Percentiles rank a stretch among this genome's conserved stretches.
These are phyloP conservation scores for Coemansia sp. DNA, from an alignment of 192 early-diverging fungal species.

Conservation along the genomic window DNA sequence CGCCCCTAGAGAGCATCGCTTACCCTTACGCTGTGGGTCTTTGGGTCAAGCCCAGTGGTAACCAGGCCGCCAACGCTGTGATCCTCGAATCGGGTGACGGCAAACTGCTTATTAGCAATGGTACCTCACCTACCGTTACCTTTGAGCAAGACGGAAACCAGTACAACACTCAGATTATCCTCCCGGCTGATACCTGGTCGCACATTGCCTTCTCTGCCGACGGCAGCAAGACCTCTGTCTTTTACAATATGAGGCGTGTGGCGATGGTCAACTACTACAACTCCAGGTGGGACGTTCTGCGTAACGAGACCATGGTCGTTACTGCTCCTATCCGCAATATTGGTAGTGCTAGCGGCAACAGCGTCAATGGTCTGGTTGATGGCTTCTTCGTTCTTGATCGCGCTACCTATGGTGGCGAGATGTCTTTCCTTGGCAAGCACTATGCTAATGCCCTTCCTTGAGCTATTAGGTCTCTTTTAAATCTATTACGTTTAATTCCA, in stretches of 20 bases:
- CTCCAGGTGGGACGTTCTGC: constrained; percentile 39
- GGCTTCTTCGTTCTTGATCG: constrained; percentile 46
- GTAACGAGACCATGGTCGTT: constrained; percentile 40
- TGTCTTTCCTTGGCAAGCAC: constrained; percentile 48
- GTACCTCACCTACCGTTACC: constrained; percentile 25
- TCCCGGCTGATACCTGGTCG: constrained; percentile 38
- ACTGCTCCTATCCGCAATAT: constrained; percentile 38
- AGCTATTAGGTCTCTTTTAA: background rate
- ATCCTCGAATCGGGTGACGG: constrained; percentile 46
- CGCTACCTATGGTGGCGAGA: constrained; percentile 33
- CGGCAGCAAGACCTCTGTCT: constrained; percentile 32
- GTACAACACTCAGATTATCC: constrained; percentile 40
- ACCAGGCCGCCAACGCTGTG: constrained; percentile 36
- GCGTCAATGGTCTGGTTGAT: constrained; percentile 37
- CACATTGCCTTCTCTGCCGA: constrained; percentile 48
- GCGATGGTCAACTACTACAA: constrained; percentile 47
- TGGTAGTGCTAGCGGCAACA: constrained; percentile 42
- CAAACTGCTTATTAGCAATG: constrained; percentile 43
- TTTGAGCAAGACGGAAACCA: constrained; percentile 50
- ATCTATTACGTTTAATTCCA: background rate
- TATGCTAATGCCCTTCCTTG: constrained; percentile 42
- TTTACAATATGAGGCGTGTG: constrained; percentile 39
- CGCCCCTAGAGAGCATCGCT: constrained; percentile 40
- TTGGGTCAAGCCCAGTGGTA: constrained; percentile 49
- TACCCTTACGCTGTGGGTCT: constrained; percentile 49